Percentiles rank a stretch among this genome's conserved stretches.
Conservation (phyloP, 805 yeast species). For the Candida michaelii region DNA sequence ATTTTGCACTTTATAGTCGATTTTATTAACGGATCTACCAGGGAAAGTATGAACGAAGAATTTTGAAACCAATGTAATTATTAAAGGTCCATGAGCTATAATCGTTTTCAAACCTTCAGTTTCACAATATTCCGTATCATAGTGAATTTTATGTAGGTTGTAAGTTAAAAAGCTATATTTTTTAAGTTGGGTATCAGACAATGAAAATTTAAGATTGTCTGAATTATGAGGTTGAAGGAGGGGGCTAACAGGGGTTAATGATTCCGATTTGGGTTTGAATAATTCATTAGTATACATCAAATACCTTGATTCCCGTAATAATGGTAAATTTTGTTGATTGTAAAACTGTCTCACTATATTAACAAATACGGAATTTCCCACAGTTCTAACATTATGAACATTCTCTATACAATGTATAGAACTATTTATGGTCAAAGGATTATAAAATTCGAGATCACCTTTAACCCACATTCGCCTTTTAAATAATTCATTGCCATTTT, state of each 20-base stretch:
- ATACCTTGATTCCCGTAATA: slow-evolving; percentile 53
- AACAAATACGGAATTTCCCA: slow-evolving; percentile 47
- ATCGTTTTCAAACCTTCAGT: slow-evolving; percentile 61
- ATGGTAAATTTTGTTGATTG: slow-evolving; percentile 5
- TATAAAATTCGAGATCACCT: slow-evolving; percentile 53
- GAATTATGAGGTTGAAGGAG: no score
- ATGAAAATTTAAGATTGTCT: background rate
- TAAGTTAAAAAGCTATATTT: slow-evolving; percentile 74
- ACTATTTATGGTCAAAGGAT: slow-evolving; percentile 24
- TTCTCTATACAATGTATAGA: slow-evolving; percentile 53
- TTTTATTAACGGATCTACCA: background rate
- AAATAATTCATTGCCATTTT: slow-evolving; percentile 29
- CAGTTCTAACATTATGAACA: slow-evolving; percentile 39
- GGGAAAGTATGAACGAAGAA: slow-evolving; percentile 36
- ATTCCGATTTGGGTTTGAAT: background rate
- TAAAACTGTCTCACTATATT: slow-evolving; percentile 46
- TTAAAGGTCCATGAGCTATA: slow-evolving; percentile 80
- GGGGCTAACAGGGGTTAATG: no score
- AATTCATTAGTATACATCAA: slow-evolving; percentile 58
- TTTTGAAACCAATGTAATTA: slow-evolving; percentile 58
- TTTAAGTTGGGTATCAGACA: slow-evolving; percentile 19
- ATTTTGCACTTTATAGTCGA: slow-evolving; percentile 7
- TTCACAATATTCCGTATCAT: slow-evolving; percentile 56
- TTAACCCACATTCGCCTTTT: slow-evolving; percentile 77
- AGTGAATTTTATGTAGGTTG: slow-evolving; percentile 85